Base-by-base conservation (phyloP, 1,139 yeast species). In the Zygosaccharomyces pseudobailii region DNA sequence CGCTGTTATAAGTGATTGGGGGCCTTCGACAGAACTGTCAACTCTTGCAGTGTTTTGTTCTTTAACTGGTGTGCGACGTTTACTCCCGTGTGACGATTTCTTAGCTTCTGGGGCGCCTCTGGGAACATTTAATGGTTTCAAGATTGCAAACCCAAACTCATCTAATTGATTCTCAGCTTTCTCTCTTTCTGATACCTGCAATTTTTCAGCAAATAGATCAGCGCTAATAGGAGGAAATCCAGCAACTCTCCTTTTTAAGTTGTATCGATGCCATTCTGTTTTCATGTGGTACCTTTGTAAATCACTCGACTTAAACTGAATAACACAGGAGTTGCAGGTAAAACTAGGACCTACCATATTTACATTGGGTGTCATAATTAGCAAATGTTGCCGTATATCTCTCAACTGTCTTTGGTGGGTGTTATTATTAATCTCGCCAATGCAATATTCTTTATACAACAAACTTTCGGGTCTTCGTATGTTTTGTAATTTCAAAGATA, bases 241-340 rank as follows among this genome's bases (percentile, higher is more conserved):
- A 3, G 96, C 96, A 34, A 92, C 96, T 61, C 96, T 76, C 67
- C 98, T 78, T 68, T 92, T 92, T 63, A 92, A 75, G 63, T 89
- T 90, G 66, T 87, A 92, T 55, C 95, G 73, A 62, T 89, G 97
- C 97, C 97, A 90, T 53, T 90, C 97, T 1, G 96, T 83, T 65
- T 86, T 87, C 96, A 89, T 90, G 61, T 89, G 97, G 55, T 79
- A 76, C 53, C 96, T 74, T 68, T 89, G 97, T 46, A 82, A 71
- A 52, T 86, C 94, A 21, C 94, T 85, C 8, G 84, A 75, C 30
- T 83, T 79, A 62, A 89, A 89, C 47, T 79, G 78, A 48, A 87
- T 79, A 8, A 81, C 82, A 65, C 97, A 89, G 30, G 95, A 84
- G 58, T 87, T 84, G 63, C 97, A 89, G 2, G 96, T 87, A 59